Conservation (phyloP, 2,329 filamentous ascomycete genomes). For the Neoscytalidium dimidiatum region DNA sequence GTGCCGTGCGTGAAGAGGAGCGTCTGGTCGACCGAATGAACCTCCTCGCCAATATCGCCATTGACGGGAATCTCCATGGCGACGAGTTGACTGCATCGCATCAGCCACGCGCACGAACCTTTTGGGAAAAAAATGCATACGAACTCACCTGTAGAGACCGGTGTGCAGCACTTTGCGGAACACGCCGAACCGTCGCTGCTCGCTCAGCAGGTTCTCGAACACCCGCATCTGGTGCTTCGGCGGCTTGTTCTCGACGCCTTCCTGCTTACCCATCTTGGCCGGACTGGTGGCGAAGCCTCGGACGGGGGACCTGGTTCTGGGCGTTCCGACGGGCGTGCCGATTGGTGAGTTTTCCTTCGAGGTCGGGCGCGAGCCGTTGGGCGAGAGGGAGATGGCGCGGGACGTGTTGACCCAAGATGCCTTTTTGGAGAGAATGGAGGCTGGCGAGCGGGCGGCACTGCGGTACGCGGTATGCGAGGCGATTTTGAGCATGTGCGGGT, state of each 20-base stretch:
- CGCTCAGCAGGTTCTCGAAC: conserved; percentile 58
- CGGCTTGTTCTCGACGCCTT: conserved; percentile 23
- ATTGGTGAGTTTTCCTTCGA: neutral
- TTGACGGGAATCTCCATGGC: conserved; percentile 65
- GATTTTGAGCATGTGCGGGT: conserved; percentile 29
- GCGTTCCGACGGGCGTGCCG: neutral
- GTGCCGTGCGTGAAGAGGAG: conserved; percentile 64
- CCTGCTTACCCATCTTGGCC: conserved; percentile 29
- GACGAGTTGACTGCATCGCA: conserved; percentile 53
- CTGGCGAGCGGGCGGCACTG: conserved; percentile 20
- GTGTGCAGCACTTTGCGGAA: conserved; percentile 65
- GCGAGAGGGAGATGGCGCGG: conserved; percentile 3
- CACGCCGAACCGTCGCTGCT: conserved; percentile 57
- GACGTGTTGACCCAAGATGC: conserved; percentile 8
- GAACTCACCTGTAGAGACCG: conserved; percentile 51
- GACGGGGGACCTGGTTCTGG: neutral
- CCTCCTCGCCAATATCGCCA: conserved; percentile 68
- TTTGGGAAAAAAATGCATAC: conserved; percentile 24
- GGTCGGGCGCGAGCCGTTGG: neutral
- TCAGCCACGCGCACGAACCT: too few relatives aligned
- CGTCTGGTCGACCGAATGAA: conserved; percentile 66
- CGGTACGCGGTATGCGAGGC: conserved; percentile 26
- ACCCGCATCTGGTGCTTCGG: conserved; percentile 58
- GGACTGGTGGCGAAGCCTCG: neutral
- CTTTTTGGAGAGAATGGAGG: conserved; percentile 12